These are phyloP conservation scores for Spinellus fusiger DNA, from an alignment of 192 early-diverging fungal species.

Conservation along the genomic window DNA sequence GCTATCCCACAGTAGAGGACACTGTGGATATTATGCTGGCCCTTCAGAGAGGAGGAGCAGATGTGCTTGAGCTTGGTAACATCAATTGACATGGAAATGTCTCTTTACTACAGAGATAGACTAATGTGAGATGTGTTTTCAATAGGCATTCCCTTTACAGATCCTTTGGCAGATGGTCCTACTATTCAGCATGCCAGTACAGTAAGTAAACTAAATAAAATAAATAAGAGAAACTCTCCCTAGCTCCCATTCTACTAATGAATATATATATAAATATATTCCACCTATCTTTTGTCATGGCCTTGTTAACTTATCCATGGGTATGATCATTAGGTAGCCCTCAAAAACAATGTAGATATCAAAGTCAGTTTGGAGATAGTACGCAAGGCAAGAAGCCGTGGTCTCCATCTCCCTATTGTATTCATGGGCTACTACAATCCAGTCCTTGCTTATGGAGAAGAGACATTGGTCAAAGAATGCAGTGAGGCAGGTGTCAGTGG, in stretches of 20 bases:
- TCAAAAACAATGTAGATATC: slow-evolving; percentile 76
- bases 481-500: slow-evolving; percentile 84
- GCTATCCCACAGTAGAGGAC: slow-evolving; percentile 74
- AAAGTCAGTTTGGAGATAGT: slow-evolving; percentile 77
- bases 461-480: slow-evolving; percentile 79
- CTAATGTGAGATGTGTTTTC: not conserved
- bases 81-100: not conserved
- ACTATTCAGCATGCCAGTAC: slow-evolving; percentile 90
- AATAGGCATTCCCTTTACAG: slow-evolving; percentile 89
- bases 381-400: slow-evolving; percentile 68
- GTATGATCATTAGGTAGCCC: slow-evolving; percentile 54
- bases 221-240: too few relatives aligned
- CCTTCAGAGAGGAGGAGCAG: slow-evolving; percentile 86
- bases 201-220: too few relatives aligned
- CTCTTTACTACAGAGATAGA: not conserved
- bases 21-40: slow-evolving; percentile 85
- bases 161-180: slow-evolving; percentile 95
- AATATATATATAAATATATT: not conserved
- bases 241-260: too few relatives aligned
- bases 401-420: slow-evolving; percentile 84
- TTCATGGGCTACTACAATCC: slow-evolving; percentile 99
- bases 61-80: slow-evolving; percentile 91
- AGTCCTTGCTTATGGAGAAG: slow-evolving; percentile 90
- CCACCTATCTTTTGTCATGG: not conserved
- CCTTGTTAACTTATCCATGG: not conserved